These are phyloP conservation scores for Cornus controversa DNA, from an alignment of 148 eudicot genomes.

Conservation along the genomic window DNA sequence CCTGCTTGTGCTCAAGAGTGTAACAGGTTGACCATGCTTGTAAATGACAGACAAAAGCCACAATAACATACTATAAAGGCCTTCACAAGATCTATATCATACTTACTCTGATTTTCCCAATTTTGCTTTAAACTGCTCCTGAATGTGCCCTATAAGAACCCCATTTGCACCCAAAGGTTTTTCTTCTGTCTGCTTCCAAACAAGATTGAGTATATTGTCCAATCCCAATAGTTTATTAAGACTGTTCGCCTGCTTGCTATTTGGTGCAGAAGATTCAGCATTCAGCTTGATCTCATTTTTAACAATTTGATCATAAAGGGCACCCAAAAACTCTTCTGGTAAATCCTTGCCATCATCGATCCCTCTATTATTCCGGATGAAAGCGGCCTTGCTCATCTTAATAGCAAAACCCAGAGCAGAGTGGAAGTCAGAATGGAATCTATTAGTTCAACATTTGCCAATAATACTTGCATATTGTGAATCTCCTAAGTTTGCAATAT, in stretches of 20 bases:
- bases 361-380: conserved; percentile 96
- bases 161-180: conserved; percentile 93
- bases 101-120: conserved; percentile 91
- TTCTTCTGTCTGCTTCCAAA: conserved; percentile 93
- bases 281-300: conserved; percentile 97
- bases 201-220: conserved; percentile 94
- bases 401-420: conserved; percentile 16
- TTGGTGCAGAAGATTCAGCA: conserved; percentile 78
- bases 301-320: conserved; percentile 87
- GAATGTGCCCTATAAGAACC: conserved; percentile 84
- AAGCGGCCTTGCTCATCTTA: conserved; percentile 95
- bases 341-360: conserved; percentile 96
- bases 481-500: not conserved
- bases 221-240: conserved; percentile 85
- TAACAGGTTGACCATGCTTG: not conserved
- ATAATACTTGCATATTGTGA: conserved; percentile 2
- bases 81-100: conserved; percentile 15
- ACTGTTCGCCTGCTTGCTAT: conserved; percentile 84
- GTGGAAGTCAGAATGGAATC: conserved; percentile 18
- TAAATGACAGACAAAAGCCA: not conserved
- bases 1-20: not conserved
- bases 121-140: conserved; percentile 92
- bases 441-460: not conserved
- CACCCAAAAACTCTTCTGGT: conserved; percentile 85
- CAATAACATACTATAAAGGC: not conserved